Evolutionary conservation across 116 monocot genomes (phyloP).

Genomic region (Iris pallida): DNA sequence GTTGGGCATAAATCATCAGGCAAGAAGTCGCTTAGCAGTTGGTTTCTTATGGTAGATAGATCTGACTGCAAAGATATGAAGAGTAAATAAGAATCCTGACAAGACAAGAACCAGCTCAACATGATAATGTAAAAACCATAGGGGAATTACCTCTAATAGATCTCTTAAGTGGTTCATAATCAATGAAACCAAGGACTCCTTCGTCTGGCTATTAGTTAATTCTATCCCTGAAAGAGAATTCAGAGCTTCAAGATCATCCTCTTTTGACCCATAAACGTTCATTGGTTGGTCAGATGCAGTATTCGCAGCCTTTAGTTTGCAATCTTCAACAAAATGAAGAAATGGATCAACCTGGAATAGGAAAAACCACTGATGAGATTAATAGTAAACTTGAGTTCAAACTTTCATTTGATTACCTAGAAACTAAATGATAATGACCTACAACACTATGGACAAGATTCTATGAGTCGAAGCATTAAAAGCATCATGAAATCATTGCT

Average conservation of each 20-base stretch:
- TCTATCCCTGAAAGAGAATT: slow-evolving; percentile 55
- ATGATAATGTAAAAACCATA: background rate
- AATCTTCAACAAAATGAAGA: slow-evolving; percentile 73
- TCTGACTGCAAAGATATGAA: slow-evolving; percentile 48
- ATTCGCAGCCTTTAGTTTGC: slow-evolving; percentile 47
- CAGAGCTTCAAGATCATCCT: slow-evolving; percentile 67
- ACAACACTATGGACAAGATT: too few relatives aligned
- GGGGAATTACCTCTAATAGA: slow-evolving; percentile 45
- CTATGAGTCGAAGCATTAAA: background rate
- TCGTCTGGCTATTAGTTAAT: slow-evolving; percentile 39
- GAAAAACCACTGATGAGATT: slow-evolving; percentile 3
- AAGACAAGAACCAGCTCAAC: slow-evolving; percentile 4
- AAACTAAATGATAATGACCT: background rate
- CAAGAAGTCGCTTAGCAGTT: slow-evolving; percentile 56
- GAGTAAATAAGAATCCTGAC: background rate
- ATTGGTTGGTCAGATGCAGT: slow-evolving; percentile 13
- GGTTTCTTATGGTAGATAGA: slow-evolving; percentile 32
- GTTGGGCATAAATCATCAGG: slow-evolving; percentile 70
- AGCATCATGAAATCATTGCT: background rate
- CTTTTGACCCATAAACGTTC: slow-evolving; percentile 67
- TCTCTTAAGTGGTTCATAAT: slow-evolving; percentile 60
- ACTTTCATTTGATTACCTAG: too few relatives aligned
- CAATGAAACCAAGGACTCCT: slow-evolving; percentile 44
- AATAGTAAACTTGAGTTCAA: background rate
- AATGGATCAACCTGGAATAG: slow-evolving; percentile 76